Conservation (phyloP, 257 asterid genomes). For the Sherardia arvensis region DNA sequence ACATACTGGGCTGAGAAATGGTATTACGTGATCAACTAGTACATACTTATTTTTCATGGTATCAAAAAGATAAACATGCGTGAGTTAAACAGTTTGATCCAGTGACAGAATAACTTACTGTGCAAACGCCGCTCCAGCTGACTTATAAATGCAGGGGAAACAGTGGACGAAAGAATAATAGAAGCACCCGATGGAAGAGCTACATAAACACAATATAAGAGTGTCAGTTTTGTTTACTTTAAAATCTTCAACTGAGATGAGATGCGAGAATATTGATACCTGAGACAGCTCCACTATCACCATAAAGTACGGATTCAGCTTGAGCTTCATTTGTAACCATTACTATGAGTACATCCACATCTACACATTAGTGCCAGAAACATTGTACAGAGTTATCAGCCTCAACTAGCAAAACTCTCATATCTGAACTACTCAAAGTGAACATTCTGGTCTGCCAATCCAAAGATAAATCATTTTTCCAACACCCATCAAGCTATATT, state of each 20-base stretch:
- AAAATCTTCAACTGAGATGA: constrained; percentile 5
- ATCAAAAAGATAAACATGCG: background rate
- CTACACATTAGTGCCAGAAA: constrained; percentile 38
- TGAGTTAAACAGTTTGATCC: background rate
- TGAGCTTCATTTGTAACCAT: constrained; percentile 97
- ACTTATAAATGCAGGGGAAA: constrained; percentile 88
- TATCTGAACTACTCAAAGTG: too few relatives aligned
- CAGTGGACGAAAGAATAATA: constrained; percentile 79
- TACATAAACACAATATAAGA: constrained; percentile 31
- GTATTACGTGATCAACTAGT: background rate
- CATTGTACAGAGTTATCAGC: background rate
- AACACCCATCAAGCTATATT: background rate
- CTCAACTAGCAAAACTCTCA: background rate
- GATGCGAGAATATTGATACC: constrained; percentile 32
- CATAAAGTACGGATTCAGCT: constrained; percentile 87
- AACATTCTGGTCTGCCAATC: background rate
- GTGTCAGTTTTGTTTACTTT: constrained; percentile 18
- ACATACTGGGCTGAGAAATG: background rate
- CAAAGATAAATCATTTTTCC: background rate
- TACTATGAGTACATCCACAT: constrained; percentile 64
- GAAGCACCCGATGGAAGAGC: constrained; percentile 90
- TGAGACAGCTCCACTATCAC: constrained; percentile 72
- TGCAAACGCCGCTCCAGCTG: constrained; percentile 70
- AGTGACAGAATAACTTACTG: constrained; percentile 41
- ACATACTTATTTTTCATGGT: background rate